Evolutionary conservation across 139 green algal genomes (phyloP), one percentile per base, ranked within the genome.

Genomic region (Coelastrella sp.): DNA sequence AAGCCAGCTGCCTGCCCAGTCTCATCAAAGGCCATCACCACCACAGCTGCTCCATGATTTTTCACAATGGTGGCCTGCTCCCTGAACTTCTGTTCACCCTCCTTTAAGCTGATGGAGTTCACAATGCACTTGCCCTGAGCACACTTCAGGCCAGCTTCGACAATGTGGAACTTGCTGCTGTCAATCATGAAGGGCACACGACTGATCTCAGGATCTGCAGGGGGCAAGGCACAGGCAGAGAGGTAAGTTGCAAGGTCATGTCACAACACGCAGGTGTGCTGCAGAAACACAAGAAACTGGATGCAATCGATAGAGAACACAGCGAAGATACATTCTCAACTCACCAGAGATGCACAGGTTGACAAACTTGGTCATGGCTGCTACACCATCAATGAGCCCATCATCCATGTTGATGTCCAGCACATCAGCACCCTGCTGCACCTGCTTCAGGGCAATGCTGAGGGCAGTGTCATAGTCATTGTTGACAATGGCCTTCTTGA

Each of bases 391-490:
- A 50, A 99, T 98, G 84, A 99, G 88, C 6, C 97, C 96, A 64
- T 99, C 97, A 77, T 99, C 97, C 94, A 99, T 98, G 90, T 99
- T 99, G 93, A 99, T 98, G 92, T 99, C 97, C 85, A 99, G 93
- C 72, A 99, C 89, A 79, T 99, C 79, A 0, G 96, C 96, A 9
- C 94, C 94, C 79, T 96, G 89, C 85, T 94, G 85, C 66, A 94
- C 92, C 91, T 99, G 96, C 89, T 96, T 94, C 34, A 97, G 84
- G 2, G 95, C 96, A 73, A 99, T 99, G 73, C 81, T 75, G n/a
- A 95, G 82, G 3, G 96, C 97, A 90, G 98, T 99, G 84, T 99
- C 97, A 74, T 94, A 99, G 88, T 99, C 92, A 45, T 94, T 95
- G 45, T 97, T 93, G 69, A 99, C 90, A 76, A 99, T 96, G 45